A percentile compares a stretch with the other conserved stretches of the same genome.
Conservation (phyloP, 192 early-diverging fungal species). For the Coemansia sp. region DNA sequence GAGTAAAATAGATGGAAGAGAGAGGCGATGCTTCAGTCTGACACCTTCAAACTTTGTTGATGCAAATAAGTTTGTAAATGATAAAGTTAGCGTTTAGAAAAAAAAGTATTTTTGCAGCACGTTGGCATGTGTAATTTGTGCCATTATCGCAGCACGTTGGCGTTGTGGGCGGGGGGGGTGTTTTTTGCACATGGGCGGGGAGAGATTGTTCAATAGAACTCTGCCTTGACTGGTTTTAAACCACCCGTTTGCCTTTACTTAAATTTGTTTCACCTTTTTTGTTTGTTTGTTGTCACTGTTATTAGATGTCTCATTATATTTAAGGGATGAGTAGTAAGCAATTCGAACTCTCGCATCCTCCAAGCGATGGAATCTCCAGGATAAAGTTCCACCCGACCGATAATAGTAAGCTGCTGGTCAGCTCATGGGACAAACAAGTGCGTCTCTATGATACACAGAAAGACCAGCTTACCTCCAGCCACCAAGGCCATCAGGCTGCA, state of each 20-base stretch:
- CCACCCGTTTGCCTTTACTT: background rate
- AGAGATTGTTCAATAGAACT: too few species aligned
- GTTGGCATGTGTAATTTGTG: too few species aligned
- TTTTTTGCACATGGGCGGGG: too few species aligned
- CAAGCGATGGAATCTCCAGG: constrained; percentile 80
- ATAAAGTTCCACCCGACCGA: constrained; percentile 71
- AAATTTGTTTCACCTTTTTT: constrained; percentile 7
- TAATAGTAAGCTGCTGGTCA: constrained; percentile 66
- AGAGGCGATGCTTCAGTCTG: too few species aligned
- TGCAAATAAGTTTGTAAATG: too few species aligned
- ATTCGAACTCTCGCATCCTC: constrained; percentile 77
- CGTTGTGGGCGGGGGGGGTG: too few species aligned
- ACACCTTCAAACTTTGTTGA: too few species aligned
- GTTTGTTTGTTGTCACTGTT: background rate
- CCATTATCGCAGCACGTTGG: too few species aligned
- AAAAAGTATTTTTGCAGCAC: too few species aligned
- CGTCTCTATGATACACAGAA: constrained; percentile 76
- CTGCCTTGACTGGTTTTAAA: too few species aligned
- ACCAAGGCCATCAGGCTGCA: constrained; percentile 66
- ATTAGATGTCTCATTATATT: background rate
- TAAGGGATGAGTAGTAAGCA: constrained; percentile 44
- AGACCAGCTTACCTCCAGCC: constrained; percentile 57
- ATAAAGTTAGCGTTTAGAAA: too few species aligned
- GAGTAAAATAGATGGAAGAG: background rate
- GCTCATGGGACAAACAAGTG: constrained; percentile 91